Percentiles rank a stretch among this genome's conserved stretches.
Conservation (phyloP, 257 asterid genomes). For the Handroanthus guayacan region DNA sequence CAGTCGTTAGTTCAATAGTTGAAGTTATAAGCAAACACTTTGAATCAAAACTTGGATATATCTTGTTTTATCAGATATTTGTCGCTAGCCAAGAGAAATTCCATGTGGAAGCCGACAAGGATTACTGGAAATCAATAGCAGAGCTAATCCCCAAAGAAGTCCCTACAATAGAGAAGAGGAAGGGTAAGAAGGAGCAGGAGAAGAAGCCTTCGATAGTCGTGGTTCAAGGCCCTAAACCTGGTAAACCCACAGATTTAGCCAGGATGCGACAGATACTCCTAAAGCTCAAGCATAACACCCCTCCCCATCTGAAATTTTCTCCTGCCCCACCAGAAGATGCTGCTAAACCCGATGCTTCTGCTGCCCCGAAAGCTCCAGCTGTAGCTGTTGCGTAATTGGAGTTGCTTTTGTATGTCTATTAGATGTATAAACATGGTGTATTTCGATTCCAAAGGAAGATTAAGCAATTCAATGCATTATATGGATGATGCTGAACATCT, state of each 20-base stretch:
- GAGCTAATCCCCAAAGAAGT: slow-evolving; percentile 86
- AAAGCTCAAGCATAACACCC: slow-evolving; percentile 80
- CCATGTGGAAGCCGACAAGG: slow-evolving; percentile 79
- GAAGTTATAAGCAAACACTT: background rate
- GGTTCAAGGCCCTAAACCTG: slow-evolving; percentile 90
- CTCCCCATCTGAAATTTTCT: slow-evolving; percentile 68
- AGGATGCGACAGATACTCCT: slow-evolving; percentile 78
- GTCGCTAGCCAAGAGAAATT: slow-evolving; percentile 70
- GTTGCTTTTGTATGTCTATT: slow-evolving; percentile 18
- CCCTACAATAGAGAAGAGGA: slow-evolving; percentile 57
- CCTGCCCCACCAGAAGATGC: slow-evolving; percentile 44
- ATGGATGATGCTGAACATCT: background rate
- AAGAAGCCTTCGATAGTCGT: slow-evolving; percentile 60
- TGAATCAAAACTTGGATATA: background rate
- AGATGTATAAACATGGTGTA: slow-evolving; percentile 16
- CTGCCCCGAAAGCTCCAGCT: slow-evolving; percentile 35
- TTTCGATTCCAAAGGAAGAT: slow-evolving; percentile 14
- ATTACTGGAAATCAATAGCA: slow-evolving; percentile 87
- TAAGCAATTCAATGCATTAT: background rate
- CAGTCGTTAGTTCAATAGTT: background rate
- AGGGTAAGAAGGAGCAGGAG: slow-evolving; percentile 68
- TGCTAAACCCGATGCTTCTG: slow-evolving; percentile 35
- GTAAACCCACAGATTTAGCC: slow-evolving; percentile 72
- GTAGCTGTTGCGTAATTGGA: slow-evolving; percentile 59
- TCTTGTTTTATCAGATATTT: slow-evolving; percentile 52